Conservation (phyloP, 306 rosid species). For the Alnus rubra region DNA sequence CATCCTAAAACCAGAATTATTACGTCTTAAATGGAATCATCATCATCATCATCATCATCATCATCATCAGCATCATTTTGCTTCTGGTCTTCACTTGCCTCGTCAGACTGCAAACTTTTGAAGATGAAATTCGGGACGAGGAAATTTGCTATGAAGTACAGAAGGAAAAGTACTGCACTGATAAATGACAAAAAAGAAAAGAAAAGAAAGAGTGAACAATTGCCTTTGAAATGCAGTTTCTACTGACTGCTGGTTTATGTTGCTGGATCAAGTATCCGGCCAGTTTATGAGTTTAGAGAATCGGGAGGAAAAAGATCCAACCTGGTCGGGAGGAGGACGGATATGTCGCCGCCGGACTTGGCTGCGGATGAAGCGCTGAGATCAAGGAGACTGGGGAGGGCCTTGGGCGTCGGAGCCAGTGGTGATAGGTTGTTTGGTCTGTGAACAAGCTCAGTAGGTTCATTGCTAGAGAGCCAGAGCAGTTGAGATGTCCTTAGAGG, state of each 20-base stretch:
- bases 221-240: not conserved
- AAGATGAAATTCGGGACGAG: conserved; percentile 47
- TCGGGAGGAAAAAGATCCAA: conserved; percentile 12
- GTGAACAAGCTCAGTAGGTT: conserved; percentile 8
- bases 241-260: too few relatives aligned
- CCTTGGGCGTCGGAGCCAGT: conserved; percentile 29
- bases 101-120: conserved; percentile 36
- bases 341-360: conserved; percentile 39
- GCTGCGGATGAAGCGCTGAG: conserved; percentile 31
- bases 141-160: conserved; percentile 49
- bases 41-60: conserved; percentile 41
- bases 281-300: not conserved
- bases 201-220: not conserved
- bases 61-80: conserved; percentile 35
- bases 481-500: conserved; percentile 17
- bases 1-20: not conserved
- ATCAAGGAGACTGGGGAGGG: conserved; percentile 39
- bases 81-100: conserved; percentile 36
- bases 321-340: conserved; percentile 46
- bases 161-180: conserved; percentile 51
- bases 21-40: conserved; percentile 3
- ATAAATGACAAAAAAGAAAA: conserved; percentile 4
- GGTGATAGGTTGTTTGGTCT: conserved; percentile 20
- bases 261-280: too few relatives aligned
- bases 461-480: conserved; percentile 24